phyloP scores from a whole-genome alignment of 768 basidiomycete genomes.

The Termitomyces sp. region DNA sequence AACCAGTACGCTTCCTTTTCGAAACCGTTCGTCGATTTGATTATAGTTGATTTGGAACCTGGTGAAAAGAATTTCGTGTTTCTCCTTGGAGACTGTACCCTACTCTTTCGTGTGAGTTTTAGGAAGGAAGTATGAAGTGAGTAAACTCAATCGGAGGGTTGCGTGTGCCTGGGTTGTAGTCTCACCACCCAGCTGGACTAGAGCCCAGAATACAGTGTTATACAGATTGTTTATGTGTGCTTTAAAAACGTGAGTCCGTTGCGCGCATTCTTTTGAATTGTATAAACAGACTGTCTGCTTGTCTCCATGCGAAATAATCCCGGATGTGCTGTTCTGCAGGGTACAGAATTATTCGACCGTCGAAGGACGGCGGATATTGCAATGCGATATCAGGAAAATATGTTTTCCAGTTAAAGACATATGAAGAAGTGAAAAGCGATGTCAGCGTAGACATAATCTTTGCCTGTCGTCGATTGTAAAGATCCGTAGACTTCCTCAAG shows the following conservation, averaged over 20 bases:
- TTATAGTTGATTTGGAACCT: conserved; percentile 90
- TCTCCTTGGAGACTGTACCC: conserved; percentile 87
- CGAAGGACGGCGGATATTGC: conserved; percentile 86
- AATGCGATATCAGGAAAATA: conserved; percentile 74
- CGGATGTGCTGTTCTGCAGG: conserved; percentile 65
- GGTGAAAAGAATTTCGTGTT: conserved; percentile 86
- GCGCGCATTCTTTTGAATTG: background rate
- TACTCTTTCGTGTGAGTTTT: conserved; percentile 23
- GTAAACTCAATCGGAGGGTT: conserved; percentile 55
- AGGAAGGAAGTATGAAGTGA: background rate
- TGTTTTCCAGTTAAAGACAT: conserved; percentile 78
- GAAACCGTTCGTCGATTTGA: conserved; percentile 57
- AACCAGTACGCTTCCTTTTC: conserved; percentile 83
- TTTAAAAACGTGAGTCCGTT: conserved; percentile 25
- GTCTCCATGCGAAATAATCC: conserved; percentile 96
- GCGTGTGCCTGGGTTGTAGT: conserved; percentile 79
- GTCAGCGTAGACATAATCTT: conserved; percentile 84
- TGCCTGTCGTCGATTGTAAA: conserved; percentile 83
- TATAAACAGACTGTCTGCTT: conserved; percentile 78
- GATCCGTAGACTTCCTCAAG: conserved; percentile 61
- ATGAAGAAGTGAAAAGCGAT: conserved; percentile 87
- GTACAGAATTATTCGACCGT: conserved; percentile 83
- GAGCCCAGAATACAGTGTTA: conserved; percentile 94
- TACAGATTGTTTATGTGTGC: conserved; percentile 98
- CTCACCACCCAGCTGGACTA: conserved; percentile 79